Evolutionary conservation across 768 basidiomycete genomes (phyloP).

Genomic region (Clathrus columnatus): DNA sequence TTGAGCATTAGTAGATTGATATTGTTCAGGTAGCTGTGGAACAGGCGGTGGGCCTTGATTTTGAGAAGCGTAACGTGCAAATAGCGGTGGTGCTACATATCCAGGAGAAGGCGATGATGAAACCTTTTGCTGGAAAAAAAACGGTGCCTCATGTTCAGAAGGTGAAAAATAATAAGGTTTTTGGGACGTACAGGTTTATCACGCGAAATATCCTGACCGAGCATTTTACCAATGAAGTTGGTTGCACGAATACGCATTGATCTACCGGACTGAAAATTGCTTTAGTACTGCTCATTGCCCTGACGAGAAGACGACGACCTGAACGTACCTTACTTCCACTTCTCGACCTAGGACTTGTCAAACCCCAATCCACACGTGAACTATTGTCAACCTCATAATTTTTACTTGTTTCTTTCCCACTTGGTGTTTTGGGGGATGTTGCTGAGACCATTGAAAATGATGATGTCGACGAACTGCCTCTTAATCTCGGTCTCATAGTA

Average conservation of each 20-base stretch:
- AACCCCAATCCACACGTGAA: slow-evolving; percentile 35
- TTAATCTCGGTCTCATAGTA: neutral
- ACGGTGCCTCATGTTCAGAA: slow-evolving; percentile 19
- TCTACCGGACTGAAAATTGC: slow-evolving; percentile 35
- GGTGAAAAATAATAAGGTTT: slow-evolving; percentile 15
- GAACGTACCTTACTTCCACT: slow-evolving; percentile 40
- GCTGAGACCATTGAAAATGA: slow-evolving; percentile 5
- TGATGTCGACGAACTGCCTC: slow-evolving; percentile 8
- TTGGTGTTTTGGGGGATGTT: neutral
- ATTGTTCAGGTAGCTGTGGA: slow-evolving; percentile 41
- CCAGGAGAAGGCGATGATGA: neutral
- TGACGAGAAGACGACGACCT: neutral
- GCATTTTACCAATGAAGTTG: slow-evolving; percentile 77
- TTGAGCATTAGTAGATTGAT: slow-evolving; percentile 18
- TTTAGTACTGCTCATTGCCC: slow-evolving; percentile 8
- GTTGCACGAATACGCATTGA: slow-evolving; percentile 46
- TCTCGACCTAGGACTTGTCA: slow-evolving; percentile 36
- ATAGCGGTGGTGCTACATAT: slow-evolving; percentile 8
- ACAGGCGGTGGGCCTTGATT: slow-evolving; percentile 40
- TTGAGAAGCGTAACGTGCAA: slow-evolving; percentile 3
- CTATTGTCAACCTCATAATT: neutral
- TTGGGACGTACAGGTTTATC: slow-evolving; percentile 54
- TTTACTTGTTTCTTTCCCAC: neutral
- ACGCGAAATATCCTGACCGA: slow-evolving; percentile 49
- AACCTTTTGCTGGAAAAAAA: slow-evolving; percentile 22